A percentile compares a stretch with the other conserved stretches of the same genome.
These are phyloP conservation scores for Lignosus rhinocerotis DNA, from an alignment of 1,284 basidiomycete species.

Conservation along the genomic window DNA sequence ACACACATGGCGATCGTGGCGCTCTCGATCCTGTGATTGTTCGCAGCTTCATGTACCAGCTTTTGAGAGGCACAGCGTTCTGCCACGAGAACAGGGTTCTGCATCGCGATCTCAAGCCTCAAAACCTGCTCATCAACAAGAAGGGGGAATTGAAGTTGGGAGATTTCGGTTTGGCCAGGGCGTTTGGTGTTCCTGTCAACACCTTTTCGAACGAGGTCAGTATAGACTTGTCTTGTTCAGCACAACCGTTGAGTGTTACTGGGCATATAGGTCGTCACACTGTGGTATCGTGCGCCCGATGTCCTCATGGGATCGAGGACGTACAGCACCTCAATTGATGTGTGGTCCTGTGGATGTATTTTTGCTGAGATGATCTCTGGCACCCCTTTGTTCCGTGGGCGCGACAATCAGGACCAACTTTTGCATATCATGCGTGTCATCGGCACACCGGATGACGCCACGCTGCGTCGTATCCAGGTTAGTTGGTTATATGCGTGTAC, in stretches of 20 bases:
- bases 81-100: constrained; percentile 99
- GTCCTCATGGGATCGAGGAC: constrained; percentile 96
- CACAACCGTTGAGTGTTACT: not conserved
- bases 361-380: constrained; percentile 99
- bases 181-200: constrained; percentile 95
- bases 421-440: constrained; percentile 97
- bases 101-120: constrained; percentile 96
- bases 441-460: constrained; percentile 91
- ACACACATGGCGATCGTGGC: constrained; percentile 94
- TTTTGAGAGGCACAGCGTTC: constrained; percentile 96
- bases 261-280: constrained; percentile 80
- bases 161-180: constrained; percentile 93
- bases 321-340: constrained; percentile 98
- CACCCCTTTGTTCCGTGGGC: constrained; percentile 93
- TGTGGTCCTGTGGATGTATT: constrained; percentile 99
- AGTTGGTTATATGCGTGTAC: constrained; percentile 32
- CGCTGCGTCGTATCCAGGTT: constrained; percentile 89
- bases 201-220: constrained; percentile 93
- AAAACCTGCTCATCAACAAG: constrained; percentile 96
- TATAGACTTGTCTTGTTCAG: not conserved
- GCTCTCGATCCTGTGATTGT: constrained; percentile 94
- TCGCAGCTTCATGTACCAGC: constrained; percentile 96
- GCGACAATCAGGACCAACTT: constrained; percentile 98
- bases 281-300: constrained; percentile 99
- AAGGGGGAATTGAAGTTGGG: constrained; percentile 98